These are phyloP conservation scores for Myxozyma monticola DNA, from an alignment of 805 yeast genomes.

Conservation along the genomic window DNA sequence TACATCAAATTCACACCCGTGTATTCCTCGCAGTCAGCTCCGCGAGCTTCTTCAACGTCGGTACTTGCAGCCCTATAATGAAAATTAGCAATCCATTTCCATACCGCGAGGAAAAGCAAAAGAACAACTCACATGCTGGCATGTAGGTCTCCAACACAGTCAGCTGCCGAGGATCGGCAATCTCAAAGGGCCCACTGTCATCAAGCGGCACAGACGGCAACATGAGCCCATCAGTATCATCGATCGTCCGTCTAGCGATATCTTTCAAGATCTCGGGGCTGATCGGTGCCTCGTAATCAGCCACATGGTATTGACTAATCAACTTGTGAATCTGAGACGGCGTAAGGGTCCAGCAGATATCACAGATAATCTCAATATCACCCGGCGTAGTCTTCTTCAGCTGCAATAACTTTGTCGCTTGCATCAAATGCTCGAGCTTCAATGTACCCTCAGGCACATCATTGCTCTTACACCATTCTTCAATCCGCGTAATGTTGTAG, in stretches of 20 bases:
- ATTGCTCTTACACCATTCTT: conserved; percentile 97
- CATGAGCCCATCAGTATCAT: conserved; percentile 45
- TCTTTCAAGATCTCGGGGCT: conserved; percentile 75
- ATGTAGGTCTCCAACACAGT: conserved; percentile 70
- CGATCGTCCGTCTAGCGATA: conserved; percentile 55
- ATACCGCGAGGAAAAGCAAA: neutral
- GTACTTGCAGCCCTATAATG: conserved; percentile 59
- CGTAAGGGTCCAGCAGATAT: conserved; percentile 88
- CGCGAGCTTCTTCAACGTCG: conserved; percentile 81
- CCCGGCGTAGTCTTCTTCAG: conserved; percentile 84
- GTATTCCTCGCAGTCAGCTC: too few species aligned
- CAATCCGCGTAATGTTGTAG: conserved; percentile 92
- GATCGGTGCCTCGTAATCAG: conserved; percentile 93
- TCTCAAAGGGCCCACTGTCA: conserved; percentile 45
- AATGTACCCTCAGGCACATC: conserved; percentile 84
- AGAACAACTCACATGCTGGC: conserved; percentile 68
- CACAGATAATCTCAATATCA: conserved; percentile 89
- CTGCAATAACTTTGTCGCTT: conserved; percentile 90
- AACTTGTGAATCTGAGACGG: conserved; percentile 95
- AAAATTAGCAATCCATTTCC: neutral
- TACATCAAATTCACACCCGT: too few species aligned
- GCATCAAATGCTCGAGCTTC: conserved; percentile 81
- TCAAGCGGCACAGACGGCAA: conserved; percentile 44
- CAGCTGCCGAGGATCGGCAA: conserved; percentile 58
- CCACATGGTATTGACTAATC: conserved; percentile 82